Evolutionary conservation across 306 rosid genomes (phyloP).

Genomic region (Cajanus cajan): DNA sequence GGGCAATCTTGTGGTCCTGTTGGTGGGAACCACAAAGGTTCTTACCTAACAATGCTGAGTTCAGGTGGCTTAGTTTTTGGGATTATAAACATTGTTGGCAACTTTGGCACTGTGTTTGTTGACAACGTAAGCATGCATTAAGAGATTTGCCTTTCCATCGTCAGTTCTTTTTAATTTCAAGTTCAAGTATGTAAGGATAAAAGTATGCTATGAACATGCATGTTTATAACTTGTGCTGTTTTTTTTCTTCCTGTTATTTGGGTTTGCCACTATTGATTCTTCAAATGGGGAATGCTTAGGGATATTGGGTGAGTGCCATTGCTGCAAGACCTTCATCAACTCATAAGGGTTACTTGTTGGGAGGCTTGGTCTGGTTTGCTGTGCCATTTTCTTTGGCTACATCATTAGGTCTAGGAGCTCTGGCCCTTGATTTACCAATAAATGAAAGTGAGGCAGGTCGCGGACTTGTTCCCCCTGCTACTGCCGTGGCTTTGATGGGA

Average conservation of each 20-base stretch:
- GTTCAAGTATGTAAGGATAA: not conserved
- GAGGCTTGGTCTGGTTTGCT: conserved; percentile 97
- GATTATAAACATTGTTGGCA: conserved; percentile 82
- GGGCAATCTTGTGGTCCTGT: conserved; percentile 99
- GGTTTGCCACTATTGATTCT: conserved; percentile 12
- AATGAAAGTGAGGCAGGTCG: conserved; percentile 72
- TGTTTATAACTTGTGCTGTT: not conserved
- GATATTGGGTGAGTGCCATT: conserved; percentile 97
- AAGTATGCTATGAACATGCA: not conserved
- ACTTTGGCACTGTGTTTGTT: conserved; percentile 92
- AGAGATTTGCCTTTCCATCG: not conserved
- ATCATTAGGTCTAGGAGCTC: conserved; percentile 82
- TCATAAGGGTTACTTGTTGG: conserved; percentile 92
- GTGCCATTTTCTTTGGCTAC: conserved; percentile 97
- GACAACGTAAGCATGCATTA: conserved; percentile 68
- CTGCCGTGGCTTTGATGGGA: conserved; percentile 95
- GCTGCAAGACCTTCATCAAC: conserved; percentile 97
- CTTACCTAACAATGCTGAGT: conserved; percentile 86
- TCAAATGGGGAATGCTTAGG: conserved; percentile 48
- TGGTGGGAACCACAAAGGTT: conserved; percentile 75
- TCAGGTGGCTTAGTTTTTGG: conserved; percentile 93
- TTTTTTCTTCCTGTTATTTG: not conserved
- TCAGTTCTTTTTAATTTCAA: conserved; percentile 10
- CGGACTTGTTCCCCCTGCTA: conserved; percentile 95
- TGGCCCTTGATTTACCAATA: conserved; percentile 91